Evolutionary conservation across 1,139 yeast species (phyloP), one percentile per base, ranked within the genome.

Genomic region (Lodderomyces elongisporus): DNA sequence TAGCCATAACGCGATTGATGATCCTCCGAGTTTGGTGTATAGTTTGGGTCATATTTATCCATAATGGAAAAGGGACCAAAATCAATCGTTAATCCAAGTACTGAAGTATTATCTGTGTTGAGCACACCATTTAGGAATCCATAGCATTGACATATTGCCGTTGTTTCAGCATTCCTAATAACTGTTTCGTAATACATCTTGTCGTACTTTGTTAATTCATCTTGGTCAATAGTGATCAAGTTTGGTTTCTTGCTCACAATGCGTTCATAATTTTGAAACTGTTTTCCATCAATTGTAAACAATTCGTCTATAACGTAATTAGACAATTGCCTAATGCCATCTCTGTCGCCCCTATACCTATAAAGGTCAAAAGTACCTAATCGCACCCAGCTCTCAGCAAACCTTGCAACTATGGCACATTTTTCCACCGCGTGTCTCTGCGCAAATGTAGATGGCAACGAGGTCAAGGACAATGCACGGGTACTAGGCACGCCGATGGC

Each of bases 101-200:
- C 68, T 0, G 96, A 85, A 0, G 96, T 87, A 52, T 91, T 91
- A 52, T 91, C 98, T 0, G 97, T 89, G 52, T 91, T 91, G 39
- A 91, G 64, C 2, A 91, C 98, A 5, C 98, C 98, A 50, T 91
- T 91, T 48, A 89, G 60, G 50, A 89, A 88, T 3, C 96, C 97
- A 56, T 88, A 89, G 1, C 81, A 73, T 54, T 91, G 97, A 87
- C 96, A 85, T 44, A 74, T 66, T 1, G 95, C 96, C 1, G 87
- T 80, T 17, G 87, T 73, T 28, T 62, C 56, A 0, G 96, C 96
- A 52, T 88, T 89, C 31, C 88, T 58, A 12, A 70, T 60, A 1
- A 83, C 75, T 4, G 82, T 75, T 47, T 85, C 91, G 27, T 79
- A 64, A 52, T 74, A 88, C 62, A 91, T 65, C 42, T 72, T 68